These are phyloP conservation scores for Diaporthe batatas DNA, from an alignment of 2,329 filamentous ascomycete species.

Conservation along the genomic window DNA sequence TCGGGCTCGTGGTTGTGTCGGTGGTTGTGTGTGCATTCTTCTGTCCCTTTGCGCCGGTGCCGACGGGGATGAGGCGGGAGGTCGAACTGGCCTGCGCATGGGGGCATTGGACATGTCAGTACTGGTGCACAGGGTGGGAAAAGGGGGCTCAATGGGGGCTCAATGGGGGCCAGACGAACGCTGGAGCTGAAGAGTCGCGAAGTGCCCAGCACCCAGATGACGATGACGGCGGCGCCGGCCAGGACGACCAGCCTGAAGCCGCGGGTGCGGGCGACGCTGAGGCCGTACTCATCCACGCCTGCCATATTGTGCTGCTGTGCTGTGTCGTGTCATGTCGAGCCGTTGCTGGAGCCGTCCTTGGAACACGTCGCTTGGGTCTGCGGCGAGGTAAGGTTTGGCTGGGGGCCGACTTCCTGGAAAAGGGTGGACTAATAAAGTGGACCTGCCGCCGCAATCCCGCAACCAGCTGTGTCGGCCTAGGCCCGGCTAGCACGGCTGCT, in stretches of 20 bases:
- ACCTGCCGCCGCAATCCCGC: no score
- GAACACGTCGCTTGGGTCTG: constrained; percentile 12
- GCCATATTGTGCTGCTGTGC: constrained; percentile 30
- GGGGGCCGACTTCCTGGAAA: no score
- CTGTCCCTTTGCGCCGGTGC: constrained; percentile 1
- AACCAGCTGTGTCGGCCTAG: no score
- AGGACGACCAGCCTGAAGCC: constrained; percentile 36
- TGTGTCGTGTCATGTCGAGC: constrained; percentile 16
- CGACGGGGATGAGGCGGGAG: constrained; percentile 39
- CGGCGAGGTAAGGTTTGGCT: constrained; percentile 3
- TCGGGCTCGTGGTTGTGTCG: background rate
- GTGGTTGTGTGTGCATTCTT: constrained; percentile 4
- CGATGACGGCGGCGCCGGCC: constrained; percentile 36
- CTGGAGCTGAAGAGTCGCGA: constrained; percentile 35
- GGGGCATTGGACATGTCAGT: background rate
- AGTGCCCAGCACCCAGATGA: constrained; percentile 38
- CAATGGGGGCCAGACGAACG: constrained; percentile 1
- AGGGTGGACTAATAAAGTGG: no score
- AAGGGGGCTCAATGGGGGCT: background rate
- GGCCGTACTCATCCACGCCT: constrained; percentile 34
- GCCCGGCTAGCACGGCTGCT: constrained; percentile 27
- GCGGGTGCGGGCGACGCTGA: constrained; percentile 34
- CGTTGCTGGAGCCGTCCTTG: background rate
- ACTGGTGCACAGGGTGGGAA: background rate
- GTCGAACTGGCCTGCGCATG: constrained; percentile 34